Evolutionary conservation across 495 filamentous ascomycete genomes (phyloP).

Genomic region (Penicillium cataractarum): DNA sequence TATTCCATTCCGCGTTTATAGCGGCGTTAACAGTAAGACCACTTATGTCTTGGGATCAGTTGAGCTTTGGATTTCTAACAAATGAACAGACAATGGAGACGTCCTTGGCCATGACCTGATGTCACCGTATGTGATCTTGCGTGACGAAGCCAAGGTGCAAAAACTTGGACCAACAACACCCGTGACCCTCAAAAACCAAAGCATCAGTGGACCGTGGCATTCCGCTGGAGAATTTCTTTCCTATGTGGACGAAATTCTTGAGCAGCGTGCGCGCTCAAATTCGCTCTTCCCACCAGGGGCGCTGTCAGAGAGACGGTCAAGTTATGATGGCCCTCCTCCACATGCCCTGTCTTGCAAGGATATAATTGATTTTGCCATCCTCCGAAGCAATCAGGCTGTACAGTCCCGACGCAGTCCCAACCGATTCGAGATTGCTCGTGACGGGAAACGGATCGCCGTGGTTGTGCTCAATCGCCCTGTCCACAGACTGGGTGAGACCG

Average conservation of each 20-base stretch:
- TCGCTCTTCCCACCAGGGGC: slow-evolving; percentile 67
- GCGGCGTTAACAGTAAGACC: slow-evolving; percentile 74
- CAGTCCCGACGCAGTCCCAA: slow-evolving; percentile 71
- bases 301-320: slow-evolving; percentile 59
- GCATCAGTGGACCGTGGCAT: slow-evolving; percentile 43
- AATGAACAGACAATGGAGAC: slow-evolving; percentile 59
- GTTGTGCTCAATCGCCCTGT: slow-evolving; percentile 88
- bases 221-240: slow-evolving; percentile 66
- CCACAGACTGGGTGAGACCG: slow-evolving; percentile 85
- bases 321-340: slow-evolving; percentile 42
- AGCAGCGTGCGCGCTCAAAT: slow-evolving; percentile 56
- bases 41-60: neutral
- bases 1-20: slow-evolving; percentile 91
- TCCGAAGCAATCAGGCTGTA: slow-evolving; percentile 68
- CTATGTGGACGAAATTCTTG: slow-evolving; percentile 81
- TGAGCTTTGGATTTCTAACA: slow-evolving; percentile 25
- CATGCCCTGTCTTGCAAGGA: slow-evolving; percentile 68
- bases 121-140: slow-evolving; percentile 87
- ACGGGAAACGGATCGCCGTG: slow-evolving; percentile 80
- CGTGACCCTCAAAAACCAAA: slow-evolving; percentile 38
- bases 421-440: slow-evolving; percentile 91
- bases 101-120: slow-evolving; percentile 87
- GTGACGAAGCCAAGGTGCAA: slow-evolving; percentile 70
- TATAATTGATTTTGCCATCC: slow-evolving; percentile 87
- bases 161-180: slow-evolving; percentile 32